phyloP scores from a whole-genome alignment of 768 basidiomycete species.

The Rhizopogon salebrosus region DNA sequence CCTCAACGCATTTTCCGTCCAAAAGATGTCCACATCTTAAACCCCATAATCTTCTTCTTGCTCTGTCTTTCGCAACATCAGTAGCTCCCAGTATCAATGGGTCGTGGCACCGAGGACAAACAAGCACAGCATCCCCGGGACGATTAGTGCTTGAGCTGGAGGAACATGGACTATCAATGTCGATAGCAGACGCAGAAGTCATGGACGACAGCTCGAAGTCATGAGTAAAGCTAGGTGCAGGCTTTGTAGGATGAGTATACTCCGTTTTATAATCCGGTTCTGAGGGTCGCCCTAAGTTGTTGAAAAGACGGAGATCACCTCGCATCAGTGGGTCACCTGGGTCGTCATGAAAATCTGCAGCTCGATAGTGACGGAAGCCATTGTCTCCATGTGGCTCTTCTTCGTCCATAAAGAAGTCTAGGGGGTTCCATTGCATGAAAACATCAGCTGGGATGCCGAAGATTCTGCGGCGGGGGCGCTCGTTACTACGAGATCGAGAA shows the following conservation, averaged over 20 bases:
- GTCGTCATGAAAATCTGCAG: background rate
- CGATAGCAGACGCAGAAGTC: constrained; percentile 31
- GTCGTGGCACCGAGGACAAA: constrained; percentile 64
- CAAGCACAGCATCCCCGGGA: constrained; percentile 38
- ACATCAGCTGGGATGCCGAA: constrained; percentile 24
- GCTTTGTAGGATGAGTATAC: constrained; percentile 60
- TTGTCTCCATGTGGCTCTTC: constrained; percentile 13
- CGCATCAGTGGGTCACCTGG: background rate
- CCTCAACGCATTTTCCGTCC: constrained; percentile 68
- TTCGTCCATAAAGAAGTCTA: constrained; percentile 14
- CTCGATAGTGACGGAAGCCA: constrained; percentile 10
- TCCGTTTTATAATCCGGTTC: constrained; percentile 45
- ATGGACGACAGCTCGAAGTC: constrained; percentile 46
- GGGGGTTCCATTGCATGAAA: constrained; percentile 25
- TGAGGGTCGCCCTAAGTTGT: constrained; percentile 2
- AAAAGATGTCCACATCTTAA: constrained; percentile 75
- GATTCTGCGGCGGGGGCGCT: constrained; percentile 6
- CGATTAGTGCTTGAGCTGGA: constrained; percentile 23
- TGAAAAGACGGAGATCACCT: background rate
- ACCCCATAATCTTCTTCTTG: constrained; percentile 55
- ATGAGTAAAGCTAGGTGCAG: constrained; percentile 61
- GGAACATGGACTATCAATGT: constrained; percentile 33
- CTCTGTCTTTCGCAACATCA: constrained; percentile 42
- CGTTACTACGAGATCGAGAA: background rate
- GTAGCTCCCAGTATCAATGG: constrained; percentile 53